These are phyloP conservation scores for Stachybotrys chlorohalonatus DNA, from an alignment of 2,329 filamentous ascomycete species.

Conservation along the genomic window DNA sequence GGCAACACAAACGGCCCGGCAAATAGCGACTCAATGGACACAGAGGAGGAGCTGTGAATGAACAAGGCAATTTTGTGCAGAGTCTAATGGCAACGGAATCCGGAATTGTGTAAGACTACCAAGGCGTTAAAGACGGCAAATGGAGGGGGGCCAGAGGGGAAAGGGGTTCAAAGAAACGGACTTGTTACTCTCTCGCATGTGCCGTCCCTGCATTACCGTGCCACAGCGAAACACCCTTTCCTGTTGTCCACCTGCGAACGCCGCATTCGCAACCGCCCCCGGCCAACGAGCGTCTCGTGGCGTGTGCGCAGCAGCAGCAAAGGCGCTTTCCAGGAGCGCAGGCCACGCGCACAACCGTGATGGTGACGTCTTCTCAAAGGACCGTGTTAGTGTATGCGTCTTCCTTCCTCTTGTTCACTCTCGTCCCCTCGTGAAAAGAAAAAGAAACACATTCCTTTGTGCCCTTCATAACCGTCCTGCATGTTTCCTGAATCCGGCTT, in stretches of 20 bases:
- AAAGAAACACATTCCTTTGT: no score
- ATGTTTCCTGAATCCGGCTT: no score
- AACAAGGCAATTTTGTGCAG: neutral
- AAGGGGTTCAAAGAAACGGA: neutral
- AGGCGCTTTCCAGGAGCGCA: no score
- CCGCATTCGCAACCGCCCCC: no score
- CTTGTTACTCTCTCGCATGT: neutral
- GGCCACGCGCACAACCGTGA: no score
- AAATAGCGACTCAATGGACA: slow-evolving; percentile 57
- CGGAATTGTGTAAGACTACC: slow-evolving; percentile 20
- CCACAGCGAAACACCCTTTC: neutral
- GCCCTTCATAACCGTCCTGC: no score
- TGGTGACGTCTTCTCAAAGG: no score
- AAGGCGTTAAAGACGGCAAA: slow-evolving; percentile 17
- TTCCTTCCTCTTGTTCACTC: no score
- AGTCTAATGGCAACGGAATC: slow-evolving; percentile 5
- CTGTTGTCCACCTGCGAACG: neutral
- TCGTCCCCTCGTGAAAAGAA: no score
- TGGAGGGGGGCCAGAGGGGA: neutral
- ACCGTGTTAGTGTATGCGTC: no score
- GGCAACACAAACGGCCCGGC: slow-evolving; percentile 23
- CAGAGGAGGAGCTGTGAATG: slow-evolving; percentile 49
- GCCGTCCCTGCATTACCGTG: neutral
- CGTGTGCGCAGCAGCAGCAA: no score
- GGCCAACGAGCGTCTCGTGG: no score